A percentile compares a stretch with the other conserved stretches of the same genome.
Conservation (phyloP, 495 filamentous ascomycete genomes). For the Pseudoneurospora amorphoporcata region DNA sequence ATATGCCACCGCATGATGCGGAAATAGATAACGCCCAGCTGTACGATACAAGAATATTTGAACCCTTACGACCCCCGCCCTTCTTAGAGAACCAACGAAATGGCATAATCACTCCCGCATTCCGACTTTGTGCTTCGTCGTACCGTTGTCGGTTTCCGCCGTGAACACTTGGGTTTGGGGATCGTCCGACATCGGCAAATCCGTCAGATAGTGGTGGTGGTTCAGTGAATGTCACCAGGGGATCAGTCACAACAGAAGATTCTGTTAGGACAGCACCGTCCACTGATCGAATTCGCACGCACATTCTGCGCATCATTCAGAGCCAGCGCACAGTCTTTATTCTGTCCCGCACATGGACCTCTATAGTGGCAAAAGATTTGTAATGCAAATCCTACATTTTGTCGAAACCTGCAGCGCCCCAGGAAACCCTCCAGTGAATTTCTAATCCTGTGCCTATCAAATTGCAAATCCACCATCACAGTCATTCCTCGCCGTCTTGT, state of each 20-base stretch:
- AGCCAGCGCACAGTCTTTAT: not conserved
- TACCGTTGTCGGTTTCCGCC: not conserved
- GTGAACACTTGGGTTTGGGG: not conserved
- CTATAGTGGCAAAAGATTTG: conserved; percentile 14
- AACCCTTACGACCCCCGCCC: not conserved
- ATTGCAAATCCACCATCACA: conserved; percentile 4
- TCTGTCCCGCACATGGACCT: not conserved
- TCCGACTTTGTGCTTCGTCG: not conserved
- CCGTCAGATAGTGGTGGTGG: not conserved
- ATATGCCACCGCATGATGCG: not conserved
- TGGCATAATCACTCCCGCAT: not conserved
- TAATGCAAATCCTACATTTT: conserved; percentile 13
- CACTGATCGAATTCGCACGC: not conserved
- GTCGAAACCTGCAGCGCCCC: conserved; percentile 2
- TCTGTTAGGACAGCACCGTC: not conserved
- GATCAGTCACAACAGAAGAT: not conserved
- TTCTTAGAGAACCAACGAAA: not conserved
- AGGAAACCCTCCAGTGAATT: not conserved
- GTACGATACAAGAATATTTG: not conserved
- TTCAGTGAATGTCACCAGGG: not conserved
- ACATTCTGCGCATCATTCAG: not conserved
- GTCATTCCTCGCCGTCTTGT: conserved; percentile 1
- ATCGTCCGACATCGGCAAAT: not conserved
- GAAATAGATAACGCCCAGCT: not conserved
- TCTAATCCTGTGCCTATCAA: not conserved